Base-by-base conservation (phyloP, 1,284 basidiomycete genomes). In the Athelia sp. region DNA sequence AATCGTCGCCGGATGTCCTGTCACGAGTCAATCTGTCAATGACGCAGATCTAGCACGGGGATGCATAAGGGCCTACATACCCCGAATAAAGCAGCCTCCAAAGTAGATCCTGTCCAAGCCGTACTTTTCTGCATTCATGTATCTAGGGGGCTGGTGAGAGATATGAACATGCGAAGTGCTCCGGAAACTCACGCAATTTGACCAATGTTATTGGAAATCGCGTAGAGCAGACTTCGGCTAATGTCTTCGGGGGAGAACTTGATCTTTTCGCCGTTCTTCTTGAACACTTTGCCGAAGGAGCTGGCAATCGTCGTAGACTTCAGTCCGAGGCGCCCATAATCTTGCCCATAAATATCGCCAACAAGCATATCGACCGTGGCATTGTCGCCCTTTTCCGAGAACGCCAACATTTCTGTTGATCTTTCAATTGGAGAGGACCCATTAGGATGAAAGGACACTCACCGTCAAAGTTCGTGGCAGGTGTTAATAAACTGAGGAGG, bases 41-140 rank as follows among this genome's bases (percentile, higher is more conserved):
- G 35, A 9, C 4, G 15, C n/a, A 32, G 26, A 35, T 26, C 24
- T 15, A 19, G 26, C 36, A 17, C 3, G n/a, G n/a, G n/a, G n/a
- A n/a, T n/a, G 26, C 14, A 43, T 45, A 26, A 35, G 22, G 19
- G n/a, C 26, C 14, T 44, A 70, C 76, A 57, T 62, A 92, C 94
- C 96, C 74, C 97, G 83, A 67, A 99, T 99, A 71, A 99, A 99
- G 70, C 92, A 98, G 2, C 97, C 97, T 14, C 96, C 94, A 76
- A 99, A 99, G 74, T 98, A 99, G 58, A 99, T 98, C 61, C 92
- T 84, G 62, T 98, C 93, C 51, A 99, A 71, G 54, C 93, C 89
- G 67, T 98, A 98, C 76, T 99, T 98, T 68, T 99, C 97, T 45
- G 97, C 97, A 63, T 99, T 99, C 96, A 99, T 98, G 71, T 96